Evolutionary conservation across 2,329 filamentous ascomycete genomes (phyloP), one percentile per base, ranked within the genome.

Genomic region (Dothideomycetes sp.): DNA sequence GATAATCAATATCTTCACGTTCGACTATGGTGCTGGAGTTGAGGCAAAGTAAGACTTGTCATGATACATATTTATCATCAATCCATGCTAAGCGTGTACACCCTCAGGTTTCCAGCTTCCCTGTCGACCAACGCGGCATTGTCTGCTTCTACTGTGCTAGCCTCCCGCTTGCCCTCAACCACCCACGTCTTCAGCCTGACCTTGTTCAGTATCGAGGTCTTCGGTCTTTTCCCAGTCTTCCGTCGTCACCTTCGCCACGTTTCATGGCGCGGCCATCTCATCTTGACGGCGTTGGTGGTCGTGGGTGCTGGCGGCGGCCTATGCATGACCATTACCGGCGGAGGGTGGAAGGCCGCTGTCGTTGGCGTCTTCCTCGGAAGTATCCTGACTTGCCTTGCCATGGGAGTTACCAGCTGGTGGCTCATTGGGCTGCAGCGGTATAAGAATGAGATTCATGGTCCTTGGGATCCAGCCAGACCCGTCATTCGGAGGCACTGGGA

Each of bases 321-420:
- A 2, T 87, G 72, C 24, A 66, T 77, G 38, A 74, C 69, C 1
- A 55, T 79, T 37, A 68, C 62, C 3, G 63, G 68, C 46, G 62
- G 68, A 46, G 61, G 76, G 51, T 65, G 73, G 70, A 60, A 66
- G 37, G 67, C 75, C 40, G 70, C 71, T 19, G 59, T 89, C 17
- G 65, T 84, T 3, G 91, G 91, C 10, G 79, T 85, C 47, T 59
- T 89, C 1, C 66, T 94, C 4, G 85, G 85, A 4, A 75, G 78
- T n/a, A 53, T 89, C 8, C 68, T 86, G 16, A 81, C 83, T 1
- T 77, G 79, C 4, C 59, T 94, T 39, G 79, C 79, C 2, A 94
- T 95, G 77, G 91, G 89, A 2, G 81, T 87, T 10, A 95, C 88
- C 59, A 94, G 86, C 57, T 96, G 88, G 89, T 96, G 91, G 88